phyloP scores from a whole-genome alignment of 2,329 filamentous ascomycete genomes.

The Chaetomiaceae sp. region DNA sequence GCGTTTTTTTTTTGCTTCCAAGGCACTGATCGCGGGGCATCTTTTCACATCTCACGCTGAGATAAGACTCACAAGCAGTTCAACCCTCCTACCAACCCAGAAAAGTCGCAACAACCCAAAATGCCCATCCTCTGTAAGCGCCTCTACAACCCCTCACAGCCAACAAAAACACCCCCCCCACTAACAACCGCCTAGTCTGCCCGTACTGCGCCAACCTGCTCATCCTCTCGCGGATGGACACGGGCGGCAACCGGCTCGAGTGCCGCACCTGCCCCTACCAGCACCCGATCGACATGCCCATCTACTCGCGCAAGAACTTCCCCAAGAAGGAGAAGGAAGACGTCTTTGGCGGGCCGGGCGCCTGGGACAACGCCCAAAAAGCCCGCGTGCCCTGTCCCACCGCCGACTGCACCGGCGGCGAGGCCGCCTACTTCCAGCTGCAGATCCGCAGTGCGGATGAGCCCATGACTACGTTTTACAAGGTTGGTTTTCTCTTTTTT shows the following conservation, averaged over 20 bases:
- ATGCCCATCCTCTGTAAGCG: conserved; percentile 29
- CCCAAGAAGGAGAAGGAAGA: conserved; percentile 83
- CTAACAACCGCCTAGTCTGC: conserved; percentile 62
- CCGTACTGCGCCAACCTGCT: conserved; percentile 80
- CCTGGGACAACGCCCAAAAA: conserved; percentile 90
- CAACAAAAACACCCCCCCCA: neutral
- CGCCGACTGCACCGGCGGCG: conserved; percentile 71
- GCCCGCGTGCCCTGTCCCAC: conserved; percentile 75
- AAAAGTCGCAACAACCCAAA: conserved; percentile 9
- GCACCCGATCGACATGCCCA: conserved; percentile 71
- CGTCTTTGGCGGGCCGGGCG: conserved; percentile 80
- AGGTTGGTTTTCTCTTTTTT: conserved; percentile 46
- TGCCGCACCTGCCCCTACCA: conserved; percentile 95
- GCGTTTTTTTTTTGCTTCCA: too few relatives aligned
- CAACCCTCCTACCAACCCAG: neutral
- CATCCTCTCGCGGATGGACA: conserved; percentile 59
- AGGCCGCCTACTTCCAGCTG: conserved; percentile 92
- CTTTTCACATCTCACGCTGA: neutral
- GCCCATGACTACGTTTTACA: conserved; percentile 96
- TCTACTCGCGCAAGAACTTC: conserved; percentile 79
- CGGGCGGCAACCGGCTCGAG: conserved; percentile 74
- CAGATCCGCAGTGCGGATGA: conserved; percentile 98
- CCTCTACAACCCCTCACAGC: neutral
- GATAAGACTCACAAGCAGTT: neutral
- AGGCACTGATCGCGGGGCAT: too few relatives aligned